These are phyloP conservation scores for Candida coquimbonensis DNA, from an alignment of 805 yeast genomes.

Conservation along the genomic window DNA sequence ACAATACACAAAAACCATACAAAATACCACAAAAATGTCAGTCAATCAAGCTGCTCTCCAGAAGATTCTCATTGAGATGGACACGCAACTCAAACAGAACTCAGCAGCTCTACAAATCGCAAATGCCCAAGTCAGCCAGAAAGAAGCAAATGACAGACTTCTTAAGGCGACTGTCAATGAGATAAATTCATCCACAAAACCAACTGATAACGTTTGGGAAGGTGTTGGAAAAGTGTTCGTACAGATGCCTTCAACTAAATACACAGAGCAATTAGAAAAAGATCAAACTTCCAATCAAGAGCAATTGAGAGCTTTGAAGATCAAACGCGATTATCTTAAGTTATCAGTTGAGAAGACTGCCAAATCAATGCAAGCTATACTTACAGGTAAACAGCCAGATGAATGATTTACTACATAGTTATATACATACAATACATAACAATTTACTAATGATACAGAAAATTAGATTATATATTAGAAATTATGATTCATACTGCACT, in stretches of 20 bases:
- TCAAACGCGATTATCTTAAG: slow-evolving; percentile 65
- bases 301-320: slow-evolving; percentile 50
- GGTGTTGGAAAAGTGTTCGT: slow-evolving; percentile 78
- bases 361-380: slow-evolving; percentile 46
- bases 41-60: slow-evolving; percentile 41
- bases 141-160: slow-evolving; percentile 4
- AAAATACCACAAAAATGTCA: slow-evolving; percentile 26
- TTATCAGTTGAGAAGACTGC: slow-evolving; percentile 73
- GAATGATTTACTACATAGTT: too few relatives aligned
- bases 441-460: not conserved
- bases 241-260: slow-evolving; percentile 34
- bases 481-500: slow-evolving; percentile 55
- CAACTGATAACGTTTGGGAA: slow-evolving; percentile 58
- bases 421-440: not conserved
- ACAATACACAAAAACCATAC: not conserved
- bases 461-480: too few relatives aligned
- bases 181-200: slow-evolving; percentile 1
- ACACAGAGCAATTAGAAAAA: slow-evolving; percentile 38
- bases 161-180: slow-evolving; percentile 4
- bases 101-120: slow-evolving; percentile 55
- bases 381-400: slow-evolving; percentile 15
- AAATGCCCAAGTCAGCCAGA: slow-evolving; percentile 31
- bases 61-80: slow-evolving; percentile 55
- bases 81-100: slow-evolving; percentile 51
- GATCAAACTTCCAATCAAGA: slow-evolving; percentile 54